Percentiles rank a stretch among this genome's conserved stretches.
Conservation (phyloP, 1,139 yeast genomes). For the Nadsonia commutata region DNA sequence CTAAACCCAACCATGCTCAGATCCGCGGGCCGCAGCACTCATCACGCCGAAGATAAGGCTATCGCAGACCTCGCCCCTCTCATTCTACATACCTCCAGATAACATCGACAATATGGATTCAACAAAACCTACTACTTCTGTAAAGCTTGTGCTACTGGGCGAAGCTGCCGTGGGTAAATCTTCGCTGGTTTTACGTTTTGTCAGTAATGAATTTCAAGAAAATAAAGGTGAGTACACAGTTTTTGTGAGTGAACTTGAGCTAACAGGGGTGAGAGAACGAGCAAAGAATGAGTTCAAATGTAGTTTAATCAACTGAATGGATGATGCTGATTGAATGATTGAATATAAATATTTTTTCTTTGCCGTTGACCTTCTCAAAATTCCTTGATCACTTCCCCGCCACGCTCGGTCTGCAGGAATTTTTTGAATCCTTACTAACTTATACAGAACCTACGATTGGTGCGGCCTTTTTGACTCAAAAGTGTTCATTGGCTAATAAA, state of each 20-base stretch:
- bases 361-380: too few species aligned
- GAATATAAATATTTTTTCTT: too few species aligned
- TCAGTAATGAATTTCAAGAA: conserved; percentile 90
- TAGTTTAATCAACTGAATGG: not conserved
- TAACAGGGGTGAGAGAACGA: not conserved
- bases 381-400: too few species aligned
- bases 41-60: too few species aligned
- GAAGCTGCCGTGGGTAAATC: conserved; percentile 99
- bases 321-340: not conserved
- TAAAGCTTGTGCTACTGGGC: conserved; percentile 78
- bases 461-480: conserved; percentile 91
- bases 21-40: too few species aligned
- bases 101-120: too few species aligned
- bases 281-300: not conserved
- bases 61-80: too few species aligned
- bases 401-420: too few species aligned
- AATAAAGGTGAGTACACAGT: too few species aligned
- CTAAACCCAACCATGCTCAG: too few species aligned
- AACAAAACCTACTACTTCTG: conserved; percentile 48
- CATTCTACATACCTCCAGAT: too few species aligned
- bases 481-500: conserved; percentile 79
- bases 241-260: conserved; percentile 21
- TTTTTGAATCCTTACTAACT: too few species aligned
- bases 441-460: conserved; percentile 98
- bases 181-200: conserved; percentile 81